These are phyloP conservation scores for Solanum habrochaites DNA, from an alignment of 257 asterid species.

Conservation along the genomic window DNA sequence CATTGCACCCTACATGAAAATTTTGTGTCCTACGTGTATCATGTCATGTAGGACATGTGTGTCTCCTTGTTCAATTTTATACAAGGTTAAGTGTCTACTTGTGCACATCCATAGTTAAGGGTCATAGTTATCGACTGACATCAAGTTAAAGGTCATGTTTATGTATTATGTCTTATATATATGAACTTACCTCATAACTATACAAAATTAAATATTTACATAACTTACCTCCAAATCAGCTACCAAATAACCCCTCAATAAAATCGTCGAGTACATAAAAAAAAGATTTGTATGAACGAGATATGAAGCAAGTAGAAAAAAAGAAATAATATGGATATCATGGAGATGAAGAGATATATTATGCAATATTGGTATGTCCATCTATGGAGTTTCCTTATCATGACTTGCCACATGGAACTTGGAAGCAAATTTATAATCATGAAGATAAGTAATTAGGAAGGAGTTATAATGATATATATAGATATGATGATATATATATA, in stretches of 20 bases:
- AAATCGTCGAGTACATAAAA: fast-evolving
- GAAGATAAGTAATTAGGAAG: too few species aligned
- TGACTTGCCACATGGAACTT: neutral
- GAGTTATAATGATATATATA: too few species aligned
- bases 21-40: too few species aligned
- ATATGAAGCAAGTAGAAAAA: neutral
- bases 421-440: neutral
- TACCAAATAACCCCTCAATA: too few species aligned
- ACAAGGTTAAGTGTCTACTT: neutral
- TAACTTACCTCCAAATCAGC: neutral
- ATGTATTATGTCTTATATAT: too few species aligned
- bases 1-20: neutral
- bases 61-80: too few species aligned
- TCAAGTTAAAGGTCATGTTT: neutral
- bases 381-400: neutral
- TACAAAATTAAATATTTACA: too few species aligned
- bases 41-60: neutral
- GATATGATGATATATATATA: too few species aligned
- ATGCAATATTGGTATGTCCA: neutral
- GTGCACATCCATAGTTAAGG: too few species aligned
- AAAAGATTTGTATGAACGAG: neutral
- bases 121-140: neutral
- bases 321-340: neutral
- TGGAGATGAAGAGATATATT: neutral
- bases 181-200: neutral